Evolutionary conservation across 1,284 basidiomycete genomes (phyloP).

Genomic region (Wolfiporia cocos): DNA sequence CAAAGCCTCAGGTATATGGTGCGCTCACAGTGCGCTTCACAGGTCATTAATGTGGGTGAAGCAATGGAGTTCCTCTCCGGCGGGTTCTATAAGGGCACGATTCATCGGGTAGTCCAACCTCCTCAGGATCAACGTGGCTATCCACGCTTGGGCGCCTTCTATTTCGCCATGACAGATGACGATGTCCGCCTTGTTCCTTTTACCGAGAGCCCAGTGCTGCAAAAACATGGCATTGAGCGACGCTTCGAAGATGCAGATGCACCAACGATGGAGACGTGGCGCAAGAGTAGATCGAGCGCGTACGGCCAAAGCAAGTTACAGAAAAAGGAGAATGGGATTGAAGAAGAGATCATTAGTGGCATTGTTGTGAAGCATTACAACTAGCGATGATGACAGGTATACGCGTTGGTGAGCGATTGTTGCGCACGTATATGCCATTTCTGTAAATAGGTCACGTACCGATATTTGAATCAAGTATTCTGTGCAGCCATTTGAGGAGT

Average conservation of each 20-base stretch:
- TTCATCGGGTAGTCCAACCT: conserved; percentile 36
- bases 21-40: not conserved
- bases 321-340: conserved; percentile 30
- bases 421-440: no score
- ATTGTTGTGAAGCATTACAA: conserved; percentile 41
- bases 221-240: conserved; percentile 27
- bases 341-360: conserved; percentile 40
- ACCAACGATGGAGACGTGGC: conserved; percentile 33
- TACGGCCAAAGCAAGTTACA: conserved; percentile 29
- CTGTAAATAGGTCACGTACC: no score
- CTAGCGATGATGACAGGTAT: conserved; percentile 13
- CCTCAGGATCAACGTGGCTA: conserved; percentile 41
- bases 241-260: conserved; percentile 26
- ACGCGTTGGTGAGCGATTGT: no score
- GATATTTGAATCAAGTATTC: no score
- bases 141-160: conserved; percentile 45
- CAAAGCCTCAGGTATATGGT: not conserved
- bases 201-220: conserved; percentile 33
- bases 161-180: conserved; percentile 32
- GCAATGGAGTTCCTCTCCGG: conserved; percentile 51
- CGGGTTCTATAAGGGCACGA: conserved; percentile 34
- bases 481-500: no score
- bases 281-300: conserved; percentile 27
- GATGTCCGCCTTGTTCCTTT: conserved; percentile 32
- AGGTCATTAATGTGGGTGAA: conserved; percentile 60